Conservation (phyloP, 352 stramenopile species). For the Pythium guiyangense region DNA sequence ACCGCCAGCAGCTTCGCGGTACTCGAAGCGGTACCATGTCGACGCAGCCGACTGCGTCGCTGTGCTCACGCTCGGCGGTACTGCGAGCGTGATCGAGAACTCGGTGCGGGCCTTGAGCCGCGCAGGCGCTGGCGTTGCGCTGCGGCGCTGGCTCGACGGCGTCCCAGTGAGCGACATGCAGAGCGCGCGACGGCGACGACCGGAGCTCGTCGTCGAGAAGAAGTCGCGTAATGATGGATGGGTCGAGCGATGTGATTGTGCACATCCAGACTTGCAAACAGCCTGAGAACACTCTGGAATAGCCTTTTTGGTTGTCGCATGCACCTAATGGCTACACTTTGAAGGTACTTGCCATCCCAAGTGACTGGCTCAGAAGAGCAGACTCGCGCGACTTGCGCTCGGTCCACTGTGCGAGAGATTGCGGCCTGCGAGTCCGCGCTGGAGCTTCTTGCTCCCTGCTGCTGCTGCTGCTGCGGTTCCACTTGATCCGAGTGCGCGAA, state of each 20-base stretch:
- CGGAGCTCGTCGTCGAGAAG: too few species aligned
- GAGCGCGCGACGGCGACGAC: too few species aligned
- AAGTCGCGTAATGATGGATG: not conserved
- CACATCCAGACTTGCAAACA: not conserved
- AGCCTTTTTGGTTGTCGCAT: not conserved
- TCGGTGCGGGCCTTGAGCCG: conserved; percentile 74
- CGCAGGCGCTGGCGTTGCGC: conserved; percentile 38
- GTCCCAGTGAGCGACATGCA: not conserved
- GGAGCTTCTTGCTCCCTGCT: conserved; percentile 29
- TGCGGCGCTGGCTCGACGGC: not conserved
- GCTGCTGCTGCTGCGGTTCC: not conserved
- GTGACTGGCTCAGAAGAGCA: conserved; percentile 1
- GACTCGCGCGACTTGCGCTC: not conserved
- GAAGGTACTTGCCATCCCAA: too few species aligned
- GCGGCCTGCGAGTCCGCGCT: conserved; percentile 23
- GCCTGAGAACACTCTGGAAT: not conserved
- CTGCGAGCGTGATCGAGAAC: conserved; percentile 75
- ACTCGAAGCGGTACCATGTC: conserved; percentile 65
- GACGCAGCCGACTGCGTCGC: conserved; percentile 9
- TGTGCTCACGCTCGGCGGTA: conserved; percentile 21
- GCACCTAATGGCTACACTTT: not conserved
- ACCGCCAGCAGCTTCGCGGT: conserved; percentile 48
- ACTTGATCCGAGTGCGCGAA: conserved; percentile 1
- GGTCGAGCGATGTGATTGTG: too few species aligned
- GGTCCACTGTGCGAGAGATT: conserved; percentile 21